These are phyloP conservation scores for Selaginella tamariscina DNA, from an alignment of 75 land plant genomes.

Conservation along the genomic window DNA sequence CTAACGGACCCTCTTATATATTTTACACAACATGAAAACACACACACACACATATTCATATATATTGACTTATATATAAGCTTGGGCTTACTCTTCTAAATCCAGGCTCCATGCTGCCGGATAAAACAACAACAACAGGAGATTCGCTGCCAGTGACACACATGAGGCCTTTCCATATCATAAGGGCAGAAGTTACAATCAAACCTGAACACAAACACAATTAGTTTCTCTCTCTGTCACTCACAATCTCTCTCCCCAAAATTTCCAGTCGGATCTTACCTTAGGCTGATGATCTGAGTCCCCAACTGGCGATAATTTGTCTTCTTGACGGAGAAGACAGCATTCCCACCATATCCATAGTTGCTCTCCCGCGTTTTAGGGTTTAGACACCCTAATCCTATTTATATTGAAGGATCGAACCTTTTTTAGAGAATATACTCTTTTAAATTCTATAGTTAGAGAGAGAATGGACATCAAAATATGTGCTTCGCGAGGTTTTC, in stretches of 20 bases:
- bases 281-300: constrained; percentile 49
- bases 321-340: constrained; percentile 38
- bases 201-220: constrained; percentile 58
- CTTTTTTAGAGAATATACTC: too few relatives aligned
- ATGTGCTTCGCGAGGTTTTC: too few relatives aligned
- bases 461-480: too few relatives aligned
- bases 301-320: constrained; percentile 38
- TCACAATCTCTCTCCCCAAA: too few relatives aligned
- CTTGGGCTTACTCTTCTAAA: constrained; percentile 47
- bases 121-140: constrained; percentile 80
- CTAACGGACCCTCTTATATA: too few relatives aligned
- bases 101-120: constrained; percentile 87
- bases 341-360: background rate
- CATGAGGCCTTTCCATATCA: constrained; percentile 75
- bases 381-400: too few relatives aligned
- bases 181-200: constrained; percentile 63
- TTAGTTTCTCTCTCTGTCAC: too few relatives aligned
- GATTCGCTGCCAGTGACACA: constrained; percentile 65
- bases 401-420: too few relatives aligned
- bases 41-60: background rate
- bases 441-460: too few relatives aligned
- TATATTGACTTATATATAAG: background rate
- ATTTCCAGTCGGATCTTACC: too few relatives aligned
- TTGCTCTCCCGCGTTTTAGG: background rate
- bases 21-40: background rate